A percentile compares a stretch with the other conserved stretches of the same genome.
phyloP scores from a whole-genome alignment of 2,329 filamentous ascomycete species.

The Paradendryphiella salina region DNA sequence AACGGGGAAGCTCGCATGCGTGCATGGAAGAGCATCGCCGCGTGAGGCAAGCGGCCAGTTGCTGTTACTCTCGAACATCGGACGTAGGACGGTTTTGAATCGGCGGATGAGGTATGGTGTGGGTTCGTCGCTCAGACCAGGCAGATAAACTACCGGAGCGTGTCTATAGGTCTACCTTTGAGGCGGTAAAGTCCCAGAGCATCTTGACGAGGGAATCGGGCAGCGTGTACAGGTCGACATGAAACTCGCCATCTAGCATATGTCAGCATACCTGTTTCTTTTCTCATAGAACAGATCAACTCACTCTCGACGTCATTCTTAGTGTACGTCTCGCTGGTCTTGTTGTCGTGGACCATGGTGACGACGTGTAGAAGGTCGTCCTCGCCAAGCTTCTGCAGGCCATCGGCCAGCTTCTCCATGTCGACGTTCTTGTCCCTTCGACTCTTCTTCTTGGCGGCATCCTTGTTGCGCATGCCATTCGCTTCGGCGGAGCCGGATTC shows the following conservation, averaged over 20 bases:
- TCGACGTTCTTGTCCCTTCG: conserved; percentile 71
- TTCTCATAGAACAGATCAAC: conserved; percentile 41
- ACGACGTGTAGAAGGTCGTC: conserved; percentile 94
- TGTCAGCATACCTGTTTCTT: conserved; percentile 20
- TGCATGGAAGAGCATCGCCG: not conserved
- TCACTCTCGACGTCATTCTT: conserved; percentile 95
- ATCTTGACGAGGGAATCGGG: conserved; percentile 86
- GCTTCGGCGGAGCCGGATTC: conserved; percentile 77
- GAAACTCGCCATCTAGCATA: conserved; percentile 83
- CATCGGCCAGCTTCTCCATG: conserved; percentile 96
- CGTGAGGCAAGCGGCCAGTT: not conserved
- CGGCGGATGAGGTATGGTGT: not conserved
- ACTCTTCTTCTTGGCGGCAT: conserved; percentile 74
- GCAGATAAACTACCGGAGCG: not conserved
- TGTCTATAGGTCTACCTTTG: conserved; percentile 40
- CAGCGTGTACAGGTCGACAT: conserved; percentile 96
- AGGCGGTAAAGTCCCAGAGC: conserved; percentile 82
- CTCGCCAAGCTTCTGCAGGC: conserved; percentile 83
- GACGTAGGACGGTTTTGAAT: not conserved
- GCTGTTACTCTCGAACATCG: not conserved
- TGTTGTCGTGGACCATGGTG: conserved; percentile 97
- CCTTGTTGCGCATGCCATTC: conserved; percentile 67
- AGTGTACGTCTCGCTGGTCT: conserved; percentile 89
- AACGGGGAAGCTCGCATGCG: not conserved
- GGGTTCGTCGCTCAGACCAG: not conserved